Base-by-base conservation (phyloP, 1,139 yeast genomes). In the Kodamaea plutei region DNA sequence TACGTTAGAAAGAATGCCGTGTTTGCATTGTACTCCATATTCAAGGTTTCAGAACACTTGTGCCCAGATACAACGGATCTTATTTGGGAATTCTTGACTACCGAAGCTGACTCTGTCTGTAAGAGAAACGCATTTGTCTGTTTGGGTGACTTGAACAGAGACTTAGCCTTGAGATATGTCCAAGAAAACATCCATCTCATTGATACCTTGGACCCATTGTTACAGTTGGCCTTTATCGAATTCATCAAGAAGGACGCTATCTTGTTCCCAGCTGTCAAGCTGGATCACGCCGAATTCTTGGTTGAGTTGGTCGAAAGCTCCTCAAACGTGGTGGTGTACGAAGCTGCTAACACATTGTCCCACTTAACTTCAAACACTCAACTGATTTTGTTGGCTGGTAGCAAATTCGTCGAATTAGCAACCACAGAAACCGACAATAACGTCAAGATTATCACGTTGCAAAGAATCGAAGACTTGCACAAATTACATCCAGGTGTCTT, bases 1-100 rank as follows among this genome's bases (percentile, higher is more conserved):
- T 93, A 93, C 54, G 98, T 93, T 39, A 80, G 99, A 56, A 93
- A 93, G 60, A 91, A 93, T 56, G 98, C 98, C 7, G 91, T 88
- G 22, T 82, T 91, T 58, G 95, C 97, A 23, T 79, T 91, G 39
- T 77, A 75, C 50, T 79, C 95, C 17, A 85, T 93, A 48, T 83
- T 75, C 56, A 73, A 79, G 50, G 93, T 87, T 24, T 79, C 93
- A 26, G 84, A 81, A 26, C 93, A 84, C 57, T 74, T 93, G 55
- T 76, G 88, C 31, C 98, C 98, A 6, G 98, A 93, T 63, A 96
- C 97, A 12, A 83, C 89, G 35, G 95, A 85, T 45, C 71, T 89
- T 43, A 72, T 91, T 45, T 69, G 73, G 46, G 75, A 76, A 36
- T 85, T 88, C 56, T 68, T 91, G 53, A 72, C 69, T 35, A 82